Conservation (phyloP, 805 yeast genomes). For the Spathaspora boniae region DNA sequence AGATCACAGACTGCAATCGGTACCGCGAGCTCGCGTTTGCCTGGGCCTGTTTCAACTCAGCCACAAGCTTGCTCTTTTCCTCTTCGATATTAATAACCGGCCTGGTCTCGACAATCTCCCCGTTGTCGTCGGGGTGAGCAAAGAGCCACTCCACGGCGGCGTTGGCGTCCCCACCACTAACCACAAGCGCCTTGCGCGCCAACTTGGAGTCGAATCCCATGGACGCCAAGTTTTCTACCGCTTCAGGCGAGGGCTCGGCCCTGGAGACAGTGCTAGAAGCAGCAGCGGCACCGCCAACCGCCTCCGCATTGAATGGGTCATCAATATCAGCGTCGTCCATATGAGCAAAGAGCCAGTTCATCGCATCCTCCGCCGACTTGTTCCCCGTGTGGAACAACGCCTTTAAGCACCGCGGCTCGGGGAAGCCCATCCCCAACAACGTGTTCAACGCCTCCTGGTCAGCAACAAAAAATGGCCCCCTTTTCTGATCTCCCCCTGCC, state of each 20-base stretch:
- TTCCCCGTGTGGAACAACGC: constrained; percentile 78
- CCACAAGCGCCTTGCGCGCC: constrained; percentile 67
- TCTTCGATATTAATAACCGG: constrained; percentile 26
- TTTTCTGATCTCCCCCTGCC: constrained; percentile 1
- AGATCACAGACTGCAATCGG: constrained; percentile 59
- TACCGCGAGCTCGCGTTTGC: constrained; percentile 30
- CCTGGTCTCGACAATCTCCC: constrained; percentile 36
- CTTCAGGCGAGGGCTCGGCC: constrained; percentile 25
- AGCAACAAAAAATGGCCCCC: constrained; percentile 53
- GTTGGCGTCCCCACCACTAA: constrained; percentile 60
- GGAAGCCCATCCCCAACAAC: constrained; percentile 84
- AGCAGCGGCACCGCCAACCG: constrained; percentile 16
- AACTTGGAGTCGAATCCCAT: constrained; percentile 79
- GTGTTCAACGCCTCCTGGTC: constrained; percentile 51
- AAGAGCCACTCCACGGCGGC: constrained; percentile 92
- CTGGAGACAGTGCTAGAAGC: constrained; percentile 9
- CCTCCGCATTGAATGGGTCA: constrained; percentile 42
- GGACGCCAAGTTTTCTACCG: constrained; percentile 45
- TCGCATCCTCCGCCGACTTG: constrained; percentile 60
- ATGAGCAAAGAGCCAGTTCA: constrained; percentile 87
- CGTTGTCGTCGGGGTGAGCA: constrained; percentile 74
- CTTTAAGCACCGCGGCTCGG: constrained; percentile 57
- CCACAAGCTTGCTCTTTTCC: constrained; percentile 15
- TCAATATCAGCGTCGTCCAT: constrained; percentile 84
- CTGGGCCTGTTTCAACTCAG: constrained; percentile 10